phyloP scores from a whole-genome alignment of 139 green algal genomes.

The Asterochloris sp. region DNA sequence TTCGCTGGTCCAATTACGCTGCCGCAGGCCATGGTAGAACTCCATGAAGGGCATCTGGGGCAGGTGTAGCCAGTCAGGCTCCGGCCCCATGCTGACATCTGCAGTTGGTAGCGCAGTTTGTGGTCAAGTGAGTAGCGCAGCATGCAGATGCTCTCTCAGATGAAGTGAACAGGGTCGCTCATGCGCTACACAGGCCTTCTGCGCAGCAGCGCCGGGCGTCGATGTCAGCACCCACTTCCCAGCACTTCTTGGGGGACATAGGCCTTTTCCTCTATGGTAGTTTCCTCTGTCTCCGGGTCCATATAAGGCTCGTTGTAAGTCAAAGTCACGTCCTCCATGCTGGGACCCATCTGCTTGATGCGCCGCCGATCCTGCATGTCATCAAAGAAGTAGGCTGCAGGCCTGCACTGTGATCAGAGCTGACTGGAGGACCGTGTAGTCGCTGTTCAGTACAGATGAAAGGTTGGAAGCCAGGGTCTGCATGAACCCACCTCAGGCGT shows the following conservation, averaged over 20 bases:
- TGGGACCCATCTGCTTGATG: conserved; percentile 49
- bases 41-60: conserved; percentile 54
- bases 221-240: background rate
- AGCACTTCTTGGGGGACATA: conserved; percentile 42
- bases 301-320: background rate
- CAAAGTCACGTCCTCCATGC: conserved; percentile 33
- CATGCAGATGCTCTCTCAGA: too few species aligned
- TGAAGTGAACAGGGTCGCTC: background rate
- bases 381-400: too few species aligned
- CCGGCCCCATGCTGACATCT: background rate
- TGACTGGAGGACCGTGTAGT: too few species aligned
- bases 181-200: background rate
- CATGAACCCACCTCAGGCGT: too few species aligned
- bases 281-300: background rate
- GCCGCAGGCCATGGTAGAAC: conserved; percentile 59
- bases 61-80: conserved; percentile 66
- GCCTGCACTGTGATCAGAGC: too few species aligned
- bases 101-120: background rate
- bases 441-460: too few species aligned
- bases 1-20: conserved; percentile 75
- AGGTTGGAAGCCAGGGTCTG: too few species aligned
- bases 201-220: background rate
- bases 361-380: conserved; percentile 35
- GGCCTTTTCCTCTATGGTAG: conserved; percentile 7
- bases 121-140: too few species aligned